phyloP scores from a whole-genome alignment of 2,329 filamentous ascomycete genomes.

The Daldinia sp. region DNA sequence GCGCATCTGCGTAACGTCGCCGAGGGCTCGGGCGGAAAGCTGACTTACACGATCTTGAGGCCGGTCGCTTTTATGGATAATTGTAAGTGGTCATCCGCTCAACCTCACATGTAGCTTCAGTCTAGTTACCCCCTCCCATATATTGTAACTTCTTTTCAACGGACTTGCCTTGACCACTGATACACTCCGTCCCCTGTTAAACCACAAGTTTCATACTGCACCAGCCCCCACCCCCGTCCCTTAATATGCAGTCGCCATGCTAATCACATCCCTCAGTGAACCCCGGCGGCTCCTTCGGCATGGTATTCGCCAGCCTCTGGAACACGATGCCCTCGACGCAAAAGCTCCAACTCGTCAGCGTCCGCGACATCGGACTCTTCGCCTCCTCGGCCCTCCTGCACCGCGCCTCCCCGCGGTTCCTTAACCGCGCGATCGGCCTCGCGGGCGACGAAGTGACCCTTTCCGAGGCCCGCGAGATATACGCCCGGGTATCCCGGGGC shows the following conservation, averaged over 20 bases:
- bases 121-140: background rate
- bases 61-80: constrained; percentile 59
- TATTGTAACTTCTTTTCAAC: background rate
- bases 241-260: background rate
- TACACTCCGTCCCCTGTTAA: background rate
- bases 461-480: constrained; percentile 50
- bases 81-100: constrained; percentile 12
- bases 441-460: constrained; percentile 54
- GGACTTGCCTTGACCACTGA: background rate
- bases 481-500: constrained; percentile 41
- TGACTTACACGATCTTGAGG: constrained; percentile 56
- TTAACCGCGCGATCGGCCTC: constrained; percentile 51
- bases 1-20: constrained; percentile 60
- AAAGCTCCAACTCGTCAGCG: constrained; percentile 55
- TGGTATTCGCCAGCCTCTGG: constrained; percentile 53
- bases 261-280: constrained; percentile 42
- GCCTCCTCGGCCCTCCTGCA: constrained; percentile 51
- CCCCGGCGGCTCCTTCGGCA: constrained; percentile 50
- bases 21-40: constrained; percentile 49
- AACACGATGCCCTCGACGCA: constrained; percentile 44
- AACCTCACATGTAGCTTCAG: background rate
- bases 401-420: constrained; percentile 45
- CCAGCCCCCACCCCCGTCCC: background rate
- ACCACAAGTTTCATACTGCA: background rate
- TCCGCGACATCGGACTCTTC: constrained; percentile 56